Conservation (phyloP, 495 filamentous ascomycete species). For the Neurospora intermedia region DNA sequence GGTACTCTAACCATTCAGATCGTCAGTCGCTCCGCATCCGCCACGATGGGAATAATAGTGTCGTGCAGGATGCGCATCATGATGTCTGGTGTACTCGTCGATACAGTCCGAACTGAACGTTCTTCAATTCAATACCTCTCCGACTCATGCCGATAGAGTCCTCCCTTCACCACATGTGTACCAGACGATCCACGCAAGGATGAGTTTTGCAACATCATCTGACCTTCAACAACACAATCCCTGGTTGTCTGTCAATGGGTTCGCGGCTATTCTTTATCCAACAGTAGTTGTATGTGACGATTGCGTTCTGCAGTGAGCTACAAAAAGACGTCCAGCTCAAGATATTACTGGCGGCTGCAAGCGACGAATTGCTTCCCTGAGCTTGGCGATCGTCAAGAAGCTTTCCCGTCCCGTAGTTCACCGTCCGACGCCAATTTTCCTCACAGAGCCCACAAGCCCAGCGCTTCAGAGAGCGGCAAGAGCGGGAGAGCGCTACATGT, state of each 20-base stretch:
- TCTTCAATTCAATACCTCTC: background rate
- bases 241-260: background rate
- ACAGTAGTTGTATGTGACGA: background rate
- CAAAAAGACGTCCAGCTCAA: background rate
- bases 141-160: background rate
- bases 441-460: background rate
- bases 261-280: background rate
- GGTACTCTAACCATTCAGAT: background rate
- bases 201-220: background rate
- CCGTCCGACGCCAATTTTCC: background rate
- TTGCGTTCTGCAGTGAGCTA: background rate
- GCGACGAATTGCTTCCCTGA: background rate
- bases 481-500: background rate
- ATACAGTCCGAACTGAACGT: background rate
- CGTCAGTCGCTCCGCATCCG: background rate
- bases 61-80: background rate
- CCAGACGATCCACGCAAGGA: slow-evolving; percentile 4
- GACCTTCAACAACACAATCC: background rate
- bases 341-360: background rate
- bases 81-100: background rate
- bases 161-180: background rate
- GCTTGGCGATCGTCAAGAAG: background rate
- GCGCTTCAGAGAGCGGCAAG: background rate
- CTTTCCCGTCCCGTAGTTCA: background rate
- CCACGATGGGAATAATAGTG: background rate